Conservation (phyloP, 148 eudicot genomes). For the Drosera capensis region DNA sequence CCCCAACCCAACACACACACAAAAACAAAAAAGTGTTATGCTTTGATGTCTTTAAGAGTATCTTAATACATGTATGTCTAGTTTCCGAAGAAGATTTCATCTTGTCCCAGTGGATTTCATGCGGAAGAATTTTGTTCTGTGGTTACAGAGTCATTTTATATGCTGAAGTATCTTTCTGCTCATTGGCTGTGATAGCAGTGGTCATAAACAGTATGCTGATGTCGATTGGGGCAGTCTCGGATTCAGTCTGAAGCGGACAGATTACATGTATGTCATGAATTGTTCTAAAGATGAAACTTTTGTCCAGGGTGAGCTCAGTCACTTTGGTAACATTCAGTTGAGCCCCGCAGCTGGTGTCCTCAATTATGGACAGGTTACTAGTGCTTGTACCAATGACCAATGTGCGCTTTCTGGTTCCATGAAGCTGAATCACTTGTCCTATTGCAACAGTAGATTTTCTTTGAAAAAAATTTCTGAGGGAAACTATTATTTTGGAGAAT, state of each 20-base stretch:
- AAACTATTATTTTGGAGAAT: no score
- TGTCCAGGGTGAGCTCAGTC: conserved; percentile 17
- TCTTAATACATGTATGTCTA: no score
- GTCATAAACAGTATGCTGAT: conserved; percentile 5
- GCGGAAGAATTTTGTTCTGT: no score
- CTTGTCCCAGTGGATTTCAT: no score
- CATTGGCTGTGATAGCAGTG: conserved; percentile 2
- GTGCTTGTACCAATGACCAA: background rate
- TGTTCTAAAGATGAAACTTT: conserved; percentile 12
- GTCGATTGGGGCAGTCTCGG: conserved; percentile 19
- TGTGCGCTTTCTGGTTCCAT: background rate
- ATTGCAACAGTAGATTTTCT: background rate
- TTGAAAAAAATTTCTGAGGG: background rate
- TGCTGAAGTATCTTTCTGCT: no score
- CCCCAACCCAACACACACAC: no score
- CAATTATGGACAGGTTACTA: conserved; percentile 32
- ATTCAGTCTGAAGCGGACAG: conserved; percentile 17
- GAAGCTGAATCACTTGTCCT: background rate
- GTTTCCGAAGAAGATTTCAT: no score
- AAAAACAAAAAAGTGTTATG: no score
- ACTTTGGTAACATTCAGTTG: conserved; percentile 22
- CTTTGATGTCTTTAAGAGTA: no score
- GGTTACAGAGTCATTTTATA: background rate
- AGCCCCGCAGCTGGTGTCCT: conserved; percentile 27
- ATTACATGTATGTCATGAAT: conserved; percentile 25